These are phyloP conservation scores for Wolfiporia cocos DNA, from an alignment of 1,284 basidiomycete species.

Conservation along the genomic window DNA sequence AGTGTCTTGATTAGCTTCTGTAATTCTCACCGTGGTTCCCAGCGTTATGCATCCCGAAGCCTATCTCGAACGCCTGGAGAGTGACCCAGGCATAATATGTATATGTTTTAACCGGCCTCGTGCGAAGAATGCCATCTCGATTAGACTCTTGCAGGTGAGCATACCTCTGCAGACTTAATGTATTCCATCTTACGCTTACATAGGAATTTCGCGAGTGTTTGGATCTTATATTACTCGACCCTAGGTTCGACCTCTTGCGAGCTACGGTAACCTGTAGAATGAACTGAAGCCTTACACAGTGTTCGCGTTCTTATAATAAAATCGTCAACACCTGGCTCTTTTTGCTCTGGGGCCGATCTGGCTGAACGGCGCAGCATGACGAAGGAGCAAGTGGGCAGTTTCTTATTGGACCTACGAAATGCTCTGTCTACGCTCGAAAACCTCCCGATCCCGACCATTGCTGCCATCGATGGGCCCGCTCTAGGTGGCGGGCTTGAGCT, in stretches of 20 bases:
- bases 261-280: slow-evolving; percentile 1
- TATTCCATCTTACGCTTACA: not conserved
- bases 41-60: no score
- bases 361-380: slow-evolving; percentile 82
- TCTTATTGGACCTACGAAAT: slow-evolving; percentile 73
- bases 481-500: slow-evolving; percentile 90
- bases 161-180: not conserved
- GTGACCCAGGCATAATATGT: slow-evolving; percentile 50
- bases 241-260: slow-evolving; percentile 34
- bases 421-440: slow-evolving; percentile 73
- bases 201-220: slow-evolving; percentile 73
- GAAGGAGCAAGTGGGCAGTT: slow-evolving; percentile 66
- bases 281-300: slow-evolving; percentile 28
- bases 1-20: no score
- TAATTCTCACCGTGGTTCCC: no score
- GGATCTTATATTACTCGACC: slow-evolving; percentile 62
- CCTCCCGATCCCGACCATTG: slow-evolving; percentile 84
- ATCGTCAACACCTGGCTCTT: slow-evolving; percentile 69
- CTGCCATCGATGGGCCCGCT: slow-evolving; percentile 90
- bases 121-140: slow-evolving; percentile 87
- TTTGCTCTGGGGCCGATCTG: slow-evolving; percentile 93
- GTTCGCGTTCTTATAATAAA: slow-evolving; percentile 76
- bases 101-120: slow-evolving; percentile 76
- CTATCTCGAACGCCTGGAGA: slow-evolving; percentile 45
- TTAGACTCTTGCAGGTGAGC: slow-evolving; percentile 60